Percentiles rank a stretch among this genome's conserved stretches.
Evolutionary conservation across 768 basidiomycete genomes (phyloP).

Genomic region (Leccinum longicurvipes): DNA sequence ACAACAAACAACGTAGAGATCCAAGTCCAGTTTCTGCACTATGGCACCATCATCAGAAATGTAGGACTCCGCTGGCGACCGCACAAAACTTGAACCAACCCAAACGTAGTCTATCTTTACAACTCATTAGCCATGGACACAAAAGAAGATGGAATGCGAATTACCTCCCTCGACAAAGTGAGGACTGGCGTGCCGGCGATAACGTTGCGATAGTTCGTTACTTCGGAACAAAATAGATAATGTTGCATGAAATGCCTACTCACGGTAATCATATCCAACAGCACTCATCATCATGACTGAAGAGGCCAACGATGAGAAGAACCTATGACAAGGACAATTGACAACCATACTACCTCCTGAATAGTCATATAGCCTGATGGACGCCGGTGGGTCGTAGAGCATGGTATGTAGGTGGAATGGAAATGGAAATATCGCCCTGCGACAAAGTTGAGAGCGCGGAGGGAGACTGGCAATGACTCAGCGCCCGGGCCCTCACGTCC

Average conservation of each 20-base stretch:
- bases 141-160: background rate
- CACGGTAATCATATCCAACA: conserved; percentile 11
- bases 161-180: conserved; percentile 14
- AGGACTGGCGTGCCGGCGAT: conserved; percentile 4
- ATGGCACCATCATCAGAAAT: background rate
- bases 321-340: background rate
- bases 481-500: too few relatives aligned
- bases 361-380: background rate
- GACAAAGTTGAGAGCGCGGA: background rate
- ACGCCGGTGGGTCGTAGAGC: background rate
- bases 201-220: background rate
- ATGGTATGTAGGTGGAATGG: background rate
- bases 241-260: background rate
- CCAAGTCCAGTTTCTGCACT: conserved; percentile 12
- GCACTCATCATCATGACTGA: background rate
- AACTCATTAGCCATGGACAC: background rate
- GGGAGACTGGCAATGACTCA: too few relatives aligned
- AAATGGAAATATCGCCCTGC: background rate
- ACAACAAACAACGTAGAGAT: conserved; percentile 15
- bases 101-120: conserved; percentile 12
- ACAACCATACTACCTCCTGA: background rate
- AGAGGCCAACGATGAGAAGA: background rate
- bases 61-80: rapidly evolving
- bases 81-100: background rate
- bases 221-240: background rate